Percentiles rank a stretch among this genome's conserved stretches.
phyloP scores from a whole-genome alignment of 1,139 yeast genomes.

The Suhomyces terraborum region DNA sequence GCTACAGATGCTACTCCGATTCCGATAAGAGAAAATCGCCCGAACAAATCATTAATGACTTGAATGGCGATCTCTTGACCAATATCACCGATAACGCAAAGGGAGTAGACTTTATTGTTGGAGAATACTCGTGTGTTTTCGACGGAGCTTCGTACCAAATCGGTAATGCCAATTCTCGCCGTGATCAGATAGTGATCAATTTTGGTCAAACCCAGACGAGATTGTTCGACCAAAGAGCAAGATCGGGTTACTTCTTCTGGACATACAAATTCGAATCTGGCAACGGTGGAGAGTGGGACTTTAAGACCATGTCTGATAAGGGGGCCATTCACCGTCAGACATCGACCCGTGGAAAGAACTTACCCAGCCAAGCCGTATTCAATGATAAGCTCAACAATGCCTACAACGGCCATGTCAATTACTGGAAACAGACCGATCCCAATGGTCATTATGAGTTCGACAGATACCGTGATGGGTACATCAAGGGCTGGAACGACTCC shows the following conservation, averaged over 20 bases:
- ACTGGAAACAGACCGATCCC: constrained; percentile 67
- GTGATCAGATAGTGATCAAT: constrained; percentile 37
- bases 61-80: constrained; percentile 54
- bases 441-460: constrained; percentile 74
- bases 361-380: constrained; percentile 46
- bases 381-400: constrained; percentile 43
- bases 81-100: constrained; percentile 47
- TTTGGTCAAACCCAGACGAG: constrained; percentile 47
- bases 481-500: constrained; percentile 73
- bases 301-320: constrained; percentile 69
- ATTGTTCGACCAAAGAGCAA: constrained; percentile 53
- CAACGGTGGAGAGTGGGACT: constrained; percentile 96
- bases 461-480: constrained; percentile 76
- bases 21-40: constrained; percentile 69
- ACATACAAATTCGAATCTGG: constrained; percentile 85
- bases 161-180: constrained; percentile 45
- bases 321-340: constrained; percentile 52
- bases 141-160: constrained; percentile 75
- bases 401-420: constrained; percentile 52
- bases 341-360: constrained; percentile 23
- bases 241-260: constrained; percentile 85
- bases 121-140: constrained; percentile 89
- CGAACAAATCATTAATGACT: constrained; percentile 59
- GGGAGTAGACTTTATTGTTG: constrained; percentile 74
- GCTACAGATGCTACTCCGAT: constrained; percentile 83